Percentiles rank a stretch among this genome's conserved stretches.
phyloP scores from a whole-genome alignment of 306 rosid species.

The Sphenostylis stenocarpa region DNA sequence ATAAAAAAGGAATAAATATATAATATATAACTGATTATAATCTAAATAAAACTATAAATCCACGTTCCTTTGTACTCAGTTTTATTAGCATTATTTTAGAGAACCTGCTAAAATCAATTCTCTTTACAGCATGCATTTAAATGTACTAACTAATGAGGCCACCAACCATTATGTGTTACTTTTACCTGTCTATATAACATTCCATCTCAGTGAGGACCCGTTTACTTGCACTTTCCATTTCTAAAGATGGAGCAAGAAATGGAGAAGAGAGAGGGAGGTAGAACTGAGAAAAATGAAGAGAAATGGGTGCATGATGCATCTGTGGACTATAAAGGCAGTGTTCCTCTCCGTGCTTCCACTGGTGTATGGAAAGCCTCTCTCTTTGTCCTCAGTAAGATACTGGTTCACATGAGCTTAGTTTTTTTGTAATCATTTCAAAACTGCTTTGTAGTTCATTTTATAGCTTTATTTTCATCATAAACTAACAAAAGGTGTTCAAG shows the following conservation, averaged over 20 bases:
- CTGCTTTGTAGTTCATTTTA: background rate
- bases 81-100: background rate
- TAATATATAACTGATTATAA: too few species aligned
- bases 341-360: slow-evolving; percentile 64
- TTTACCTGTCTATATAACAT: slow-evolving; percentile 17
- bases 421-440: background rate
- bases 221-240: background rate
- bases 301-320: slow-evolving; percentile 60
- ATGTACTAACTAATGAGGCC: background rate
- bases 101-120: background rate
- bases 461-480: background rate
- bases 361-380: slow-evolving; percentile 68
- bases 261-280: slow-evolving; percentile 21
- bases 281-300: slow-evolving; percentile 36
- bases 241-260: slow-evolving; percentile 35
- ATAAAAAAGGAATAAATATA: too few species aligned
- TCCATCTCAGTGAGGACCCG: slow-evolving; percentile 13
- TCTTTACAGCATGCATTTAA: background rate
- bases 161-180: background rate
- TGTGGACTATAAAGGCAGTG: slow-evolving; percentile 45
- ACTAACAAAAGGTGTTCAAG: background rate
- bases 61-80: too few species aligned
- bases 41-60: too few species aligned
- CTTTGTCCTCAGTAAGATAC: slow-evolving; percentile 54
- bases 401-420: background rate